Evolutionary conservation across 106 monocot genomes (phyloP).

Genomic region (Phalaenopsis equestris): DNA sequence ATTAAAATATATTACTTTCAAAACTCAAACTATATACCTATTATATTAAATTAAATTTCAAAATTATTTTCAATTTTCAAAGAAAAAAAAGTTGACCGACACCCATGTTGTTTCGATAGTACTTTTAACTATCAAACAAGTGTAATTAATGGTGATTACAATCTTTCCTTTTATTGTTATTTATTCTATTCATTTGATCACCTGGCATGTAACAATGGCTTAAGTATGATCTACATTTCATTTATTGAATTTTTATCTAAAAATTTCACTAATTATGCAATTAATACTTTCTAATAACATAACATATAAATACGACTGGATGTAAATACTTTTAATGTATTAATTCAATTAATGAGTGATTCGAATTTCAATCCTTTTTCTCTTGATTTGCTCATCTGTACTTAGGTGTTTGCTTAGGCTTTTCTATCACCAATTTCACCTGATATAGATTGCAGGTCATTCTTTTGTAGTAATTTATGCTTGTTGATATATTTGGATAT

Average conservation of each 20-base stretch:
- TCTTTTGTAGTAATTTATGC: background rate
- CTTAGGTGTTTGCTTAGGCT: background rate
- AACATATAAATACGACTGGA: no score
- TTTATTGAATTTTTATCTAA: background rate
- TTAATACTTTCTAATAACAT: background rate
- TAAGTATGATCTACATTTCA: background rate
- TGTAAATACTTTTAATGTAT: no score
- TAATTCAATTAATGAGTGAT: background rate
- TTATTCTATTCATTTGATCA: background rate
- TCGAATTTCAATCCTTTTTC: background rate
- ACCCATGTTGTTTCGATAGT: background rate
- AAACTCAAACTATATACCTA: no score
- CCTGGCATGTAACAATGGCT: no score
- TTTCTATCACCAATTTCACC: background rate
- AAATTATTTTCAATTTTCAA: no score
- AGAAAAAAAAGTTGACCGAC: no score
- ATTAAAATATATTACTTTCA: no score
- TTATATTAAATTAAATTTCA: no score
- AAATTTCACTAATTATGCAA: background rate
- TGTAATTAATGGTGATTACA: background rate
- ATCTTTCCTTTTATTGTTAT: background rate
- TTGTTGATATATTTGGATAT: background rate
- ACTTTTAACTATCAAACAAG: background rate
- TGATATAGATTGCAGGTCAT: background rate
- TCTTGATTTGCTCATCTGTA: background rate